These are phyloP conservation scores for Starmerella potacharoeniae DNA, from an alignment of 805 yeast species.

Conservation along the genomic window DNA sequence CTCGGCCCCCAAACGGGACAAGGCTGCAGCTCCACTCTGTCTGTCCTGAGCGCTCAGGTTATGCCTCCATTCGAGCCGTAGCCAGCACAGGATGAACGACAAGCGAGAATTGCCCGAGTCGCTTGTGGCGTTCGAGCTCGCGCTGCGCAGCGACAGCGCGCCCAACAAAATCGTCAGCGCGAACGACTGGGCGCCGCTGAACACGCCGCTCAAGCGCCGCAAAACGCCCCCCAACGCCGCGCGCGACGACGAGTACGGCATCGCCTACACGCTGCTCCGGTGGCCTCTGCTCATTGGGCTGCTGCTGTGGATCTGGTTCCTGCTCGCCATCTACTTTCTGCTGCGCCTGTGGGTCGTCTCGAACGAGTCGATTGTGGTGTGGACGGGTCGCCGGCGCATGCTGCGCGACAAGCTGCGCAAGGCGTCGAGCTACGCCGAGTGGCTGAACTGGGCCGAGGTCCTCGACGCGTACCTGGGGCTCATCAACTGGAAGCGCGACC, in stretches of 20 bases:
- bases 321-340: constrained; percentile 40
- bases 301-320: constrained; percentile 41
- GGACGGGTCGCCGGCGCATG: constrained; percentile 46
- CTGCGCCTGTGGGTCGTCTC: constrained; percentile 52
- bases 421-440: constrained; percentile 46
- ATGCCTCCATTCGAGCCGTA: not conserved
- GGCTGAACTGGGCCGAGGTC: constrained; percentile 46
- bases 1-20: not conserved
- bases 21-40: not conserved
- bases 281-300: constrained; percentile 54
- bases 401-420: constrained; percentile 41
- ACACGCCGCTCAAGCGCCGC: constrained; percentile 7
- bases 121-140: constrained; percentile 12
- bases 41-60: not conserved
- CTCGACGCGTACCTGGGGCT: constrained; percentile 48
- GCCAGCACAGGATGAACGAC: not conserved
- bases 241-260: constrained; percentile 26
- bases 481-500: constrained; percentile 53
- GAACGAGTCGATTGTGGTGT: constrained; percentile 47
- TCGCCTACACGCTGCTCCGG: constrained; percentile 41
- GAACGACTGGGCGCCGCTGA: constrained; percentile 21
- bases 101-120: constrained; percentile 7
- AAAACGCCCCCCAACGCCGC: constrained; percentile 2
- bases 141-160: constrained; percentile 14
- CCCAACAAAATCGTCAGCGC: constrained; percentile 22